Conservation (phyloP, 495 filamentous ascomycete genomes). For the Penicillium simplicissimum region DNA sequence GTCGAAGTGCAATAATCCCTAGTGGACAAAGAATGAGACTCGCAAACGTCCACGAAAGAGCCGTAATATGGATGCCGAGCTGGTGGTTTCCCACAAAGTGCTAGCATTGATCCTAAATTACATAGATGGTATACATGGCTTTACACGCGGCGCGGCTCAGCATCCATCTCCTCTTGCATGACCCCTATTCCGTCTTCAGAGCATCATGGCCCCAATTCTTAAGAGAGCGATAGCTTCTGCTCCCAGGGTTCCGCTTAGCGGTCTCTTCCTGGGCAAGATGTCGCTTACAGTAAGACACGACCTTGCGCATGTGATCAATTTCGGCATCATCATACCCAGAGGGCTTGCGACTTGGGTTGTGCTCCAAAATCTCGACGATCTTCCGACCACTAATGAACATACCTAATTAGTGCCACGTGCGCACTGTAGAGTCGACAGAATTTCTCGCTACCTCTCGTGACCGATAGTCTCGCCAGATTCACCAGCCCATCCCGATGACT, state of each 20-base stretch:
- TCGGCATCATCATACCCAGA: slow-evolving; percentile 56
- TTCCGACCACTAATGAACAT: slow-evolving; percentile 64
- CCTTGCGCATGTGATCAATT: slow-evolving; percentile 64
- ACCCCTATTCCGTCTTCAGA: slow-evolving; percentile 36
- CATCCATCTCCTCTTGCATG: not conserved
- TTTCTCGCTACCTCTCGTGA: slow-evolving; percentile 68
- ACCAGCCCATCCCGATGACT: slow-evolving; percentile 57
- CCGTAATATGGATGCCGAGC: too few relatives aligned
- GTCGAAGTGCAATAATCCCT: too few relatives aligned
- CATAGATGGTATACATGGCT: not conserved
- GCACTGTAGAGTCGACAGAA: too few relatives aligned
- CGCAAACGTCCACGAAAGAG: too few relatives aligned
- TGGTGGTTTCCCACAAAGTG: too few relatives aligned
- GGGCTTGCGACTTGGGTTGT: slow-evolving; percentile 58
- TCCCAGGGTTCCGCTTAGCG: slow-evolving; percentile 55
- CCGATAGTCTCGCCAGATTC: slow-evolving; percentile 64
- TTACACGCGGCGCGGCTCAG: not conserved
- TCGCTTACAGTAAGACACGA: slow-evolving; percentile 63
- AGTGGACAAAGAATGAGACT: too few relatives aligned
- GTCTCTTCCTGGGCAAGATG: slow-evolving; percentile 65
- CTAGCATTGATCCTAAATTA: too few relatives aligned
- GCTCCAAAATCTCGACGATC: slow-evolving; percentile 63
- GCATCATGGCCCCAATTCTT: slow-evolving; percentile 74
- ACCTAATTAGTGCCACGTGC: too few relatives aligned
- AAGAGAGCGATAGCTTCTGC: slow-evolving; percentile 58